A percentile compares a stretch with the other conserved stretches of the same genome.
These are phyloP conservation scores for Fusarium anguioides DNA, from an alignment of 2,329 filamentous ascomycete genomes.

Conservation along the genomic window DNA sequence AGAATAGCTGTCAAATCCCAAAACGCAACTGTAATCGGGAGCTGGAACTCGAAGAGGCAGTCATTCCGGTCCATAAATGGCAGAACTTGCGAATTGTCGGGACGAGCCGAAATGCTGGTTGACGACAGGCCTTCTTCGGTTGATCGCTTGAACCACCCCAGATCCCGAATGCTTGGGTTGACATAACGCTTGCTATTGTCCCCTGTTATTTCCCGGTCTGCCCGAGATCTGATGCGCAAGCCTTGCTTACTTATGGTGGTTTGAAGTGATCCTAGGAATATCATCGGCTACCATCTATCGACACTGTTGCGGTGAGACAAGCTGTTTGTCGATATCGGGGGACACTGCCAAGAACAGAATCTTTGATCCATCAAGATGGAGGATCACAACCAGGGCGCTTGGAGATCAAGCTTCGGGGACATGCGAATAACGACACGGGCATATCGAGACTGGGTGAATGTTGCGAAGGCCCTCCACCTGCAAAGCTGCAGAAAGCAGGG, in stretches of 20 bases:
- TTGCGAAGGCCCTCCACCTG: constrained; percentile 22
- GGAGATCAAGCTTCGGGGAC: constrained; percentile 29
- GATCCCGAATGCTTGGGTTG: constrained; percentile 36
- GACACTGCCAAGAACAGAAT: neutral
- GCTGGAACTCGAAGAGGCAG: constrained; percentile 16
- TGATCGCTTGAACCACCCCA: constrained; percentile 30
- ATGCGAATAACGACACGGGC: constrained; percentile 41
- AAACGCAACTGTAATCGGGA: constrained; percentile 24
- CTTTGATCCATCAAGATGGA: constrained; percentile 35
- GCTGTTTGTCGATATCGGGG: constrained; percentile 9
- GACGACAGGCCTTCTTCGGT: constrained; percentile 28
- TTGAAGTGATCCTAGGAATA: constrained; percentile 9
- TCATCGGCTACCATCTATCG: neutral
- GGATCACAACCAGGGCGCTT: constrained; percentile 22
- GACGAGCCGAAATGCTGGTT: constrained; percentile 43
- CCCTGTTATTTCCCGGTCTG: constrained; percentile 25
- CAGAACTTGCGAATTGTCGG: constrained; percentile 44
- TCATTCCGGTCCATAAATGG: constrained; percentile 30
- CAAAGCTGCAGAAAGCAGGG: constrained; percentile 29
- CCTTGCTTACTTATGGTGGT: constrained; percentile 9
- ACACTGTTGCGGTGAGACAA: constrained; percentile 10
- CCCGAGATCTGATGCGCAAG: constrained; percentile 21
- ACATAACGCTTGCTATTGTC: constrained; percentile 24
- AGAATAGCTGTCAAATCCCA: constrained; percentile 31
- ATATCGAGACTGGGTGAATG: constrained; percentile 31